Evolutionary conservation across 495 filamentous ascomycete species (phyloP), one percentile per base, ranked within the genome.

Genomic region (Aspergillus carlsbadensis): DNA sequence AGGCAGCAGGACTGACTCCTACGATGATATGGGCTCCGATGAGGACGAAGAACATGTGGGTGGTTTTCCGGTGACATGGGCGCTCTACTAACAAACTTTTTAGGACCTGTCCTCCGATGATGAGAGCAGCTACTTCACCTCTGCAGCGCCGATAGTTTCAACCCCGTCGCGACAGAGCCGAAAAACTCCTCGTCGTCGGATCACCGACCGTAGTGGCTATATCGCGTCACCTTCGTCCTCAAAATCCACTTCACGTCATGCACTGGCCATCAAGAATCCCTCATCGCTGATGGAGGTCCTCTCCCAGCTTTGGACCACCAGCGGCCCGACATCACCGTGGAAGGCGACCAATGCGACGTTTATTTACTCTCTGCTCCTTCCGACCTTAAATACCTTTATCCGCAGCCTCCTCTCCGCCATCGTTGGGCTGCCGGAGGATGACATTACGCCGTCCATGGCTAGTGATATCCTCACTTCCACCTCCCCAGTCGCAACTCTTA

Each of bases 321-420:
- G 95, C 67, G 89, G 90, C 7, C 87, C 87, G 7, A 91, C 88
- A 79, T 95, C 94, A 6, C 85, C 96, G 0, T 98, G 92, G 92
- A 97, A 97, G 74, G 91, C 87, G 22, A 86, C 90, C 31, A 96
- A 96, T 64, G 79, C 87, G n/a, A 92, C 90, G 0, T 96, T 96
- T 59, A 79, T 97, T 48, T 91, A 96, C 72, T 86, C 84, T 2
- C 78, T 94, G 26, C 82, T 96, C n/a, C 80, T 89, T 26, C 89
- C 87, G n/a, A 86, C 92, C 3, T 69, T 94, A 3, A 91, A 94
- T 66, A 87, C 85, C 56, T 97, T 92, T 82, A 87, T 91, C 11
- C 84, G 91, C 46, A 88, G 87, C 59, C 77, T 96, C 3, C 78
- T 97, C 4, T 87, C 90, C 18, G 91, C 92, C 3, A 76, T 96